Conservation (phyloP, 768 basidiomycete genomes). For the Pleurotus tuber-regium region DNA sequence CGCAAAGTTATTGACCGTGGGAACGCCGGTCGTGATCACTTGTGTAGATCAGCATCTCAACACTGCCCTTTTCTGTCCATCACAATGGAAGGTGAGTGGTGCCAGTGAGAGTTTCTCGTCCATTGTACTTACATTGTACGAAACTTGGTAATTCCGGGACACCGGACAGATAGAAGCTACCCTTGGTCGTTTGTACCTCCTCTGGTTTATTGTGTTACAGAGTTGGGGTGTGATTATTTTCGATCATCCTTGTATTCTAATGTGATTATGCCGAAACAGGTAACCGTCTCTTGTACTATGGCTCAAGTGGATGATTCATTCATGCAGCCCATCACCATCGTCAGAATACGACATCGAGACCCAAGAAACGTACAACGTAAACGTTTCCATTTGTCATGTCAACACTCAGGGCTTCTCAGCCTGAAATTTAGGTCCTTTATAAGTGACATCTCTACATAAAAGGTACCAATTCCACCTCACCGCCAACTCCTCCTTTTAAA, state of each 20-base stretch:
- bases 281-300: constrained; percentile 4
- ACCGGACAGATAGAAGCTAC: too few species aligned
- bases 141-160: not conserved
- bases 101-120: too few species aligned
- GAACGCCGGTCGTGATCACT: too few species aligned
- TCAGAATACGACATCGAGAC: constrained; percentile 9
- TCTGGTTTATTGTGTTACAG: not conserved
- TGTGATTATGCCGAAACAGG: constrained; percentile 9
- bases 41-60: too few species aligned
- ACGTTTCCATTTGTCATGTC: constrained; percentile 11
- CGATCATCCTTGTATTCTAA: not conserved
- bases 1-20: too few species aligned
- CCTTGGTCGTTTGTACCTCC: not conserved
- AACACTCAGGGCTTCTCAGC: constrained; percentile 6
- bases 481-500: not conserved
- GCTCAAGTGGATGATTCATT: constrained; percentile 11
- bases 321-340: constrained; percentile 10
- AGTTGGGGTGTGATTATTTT: constrained; percentile 1
- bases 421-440: not conserved
- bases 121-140: too few species aligned
- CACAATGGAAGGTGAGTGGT: too few species aligned
- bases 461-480: not conserved
- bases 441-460: constrained; percentile 1
- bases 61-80: too few species aligned
- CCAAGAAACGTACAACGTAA: too few species aligned